A percentile compares a stretch with the other conserved stretches of the same genome.
These are phyloP conservation scores for Lagenaria siceraria DNA, from an alignment of 306 rosid species.

Conservation along the genomic window DNA sequence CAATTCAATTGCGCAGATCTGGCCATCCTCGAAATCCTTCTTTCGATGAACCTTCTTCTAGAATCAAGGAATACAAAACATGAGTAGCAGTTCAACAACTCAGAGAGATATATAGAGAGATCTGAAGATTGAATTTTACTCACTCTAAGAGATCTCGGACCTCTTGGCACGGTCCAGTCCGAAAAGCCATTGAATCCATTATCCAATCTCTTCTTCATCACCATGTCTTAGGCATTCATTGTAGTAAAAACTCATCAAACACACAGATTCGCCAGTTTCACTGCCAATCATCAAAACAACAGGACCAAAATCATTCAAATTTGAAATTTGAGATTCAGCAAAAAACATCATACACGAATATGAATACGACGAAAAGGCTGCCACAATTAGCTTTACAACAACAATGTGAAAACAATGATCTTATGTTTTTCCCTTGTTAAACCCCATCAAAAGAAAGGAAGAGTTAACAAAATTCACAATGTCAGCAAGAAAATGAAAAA, in stretches of 20 bases:
- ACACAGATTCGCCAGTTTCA: constrained; percentile 15
- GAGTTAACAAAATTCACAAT: neutral
- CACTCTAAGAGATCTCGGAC: constrained; percentile 84
- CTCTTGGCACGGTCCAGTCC: constrained; percentile 57
- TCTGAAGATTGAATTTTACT: constrained; percentile 18
- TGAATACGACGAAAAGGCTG: neutral
- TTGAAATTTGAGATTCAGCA: neutral
- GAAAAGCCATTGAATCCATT: constrained; percentile 54
- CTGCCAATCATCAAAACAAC: constrained; percentile 27
- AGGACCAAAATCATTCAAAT: neutral
- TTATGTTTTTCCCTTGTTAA: neutral
- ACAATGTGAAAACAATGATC: neutral
- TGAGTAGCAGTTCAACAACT: constrained; percentile 8
- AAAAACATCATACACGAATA: neutral
- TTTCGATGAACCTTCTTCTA: constrained; percentile 53
- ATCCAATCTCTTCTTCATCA: constrained; percentile 59
- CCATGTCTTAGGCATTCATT: constrained; percentile 62
- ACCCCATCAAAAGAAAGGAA: neutral
- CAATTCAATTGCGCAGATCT: constrained; percentile 61
- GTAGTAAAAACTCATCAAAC: constrained; percentile 31
- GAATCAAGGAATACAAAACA: constrained; percentile 22
- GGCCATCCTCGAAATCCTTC: constrained; percentile 34
- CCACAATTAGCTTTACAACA: neutral
- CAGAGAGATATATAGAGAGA: neutral
- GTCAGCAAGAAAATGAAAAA: neutral